A percentile compares a stretch with the other conserved stretches of the same genome.
phyloP scores from a whole-genome alignment of 176 grass and related monocot species.

The Typha latifolia region DNA sequence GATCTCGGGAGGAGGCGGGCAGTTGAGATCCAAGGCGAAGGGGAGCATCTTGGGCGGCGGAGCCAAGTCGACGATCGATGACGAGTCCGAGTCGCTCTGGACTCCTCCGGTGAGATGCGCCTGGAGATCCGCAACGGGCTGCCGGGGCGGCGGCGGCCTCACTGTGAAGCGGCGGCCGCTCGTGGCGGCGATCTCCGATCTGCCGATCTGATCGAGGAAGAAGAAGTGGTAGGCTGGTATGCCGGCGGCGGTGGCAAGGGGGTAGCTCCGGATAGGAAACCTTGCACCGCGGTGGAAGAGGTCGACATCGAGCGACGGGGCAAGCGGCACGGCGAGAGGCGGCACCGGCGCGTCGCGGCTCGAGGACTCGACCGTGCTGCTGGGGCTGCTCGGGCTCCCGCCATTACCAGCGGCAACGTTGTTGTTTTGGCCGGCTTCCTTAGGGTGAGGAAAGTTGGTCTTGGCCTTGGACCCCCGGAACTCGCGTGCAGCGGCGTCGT shows the following conservation, averaged over 20 bases:
- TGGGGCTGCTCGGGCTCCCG: not conserved
- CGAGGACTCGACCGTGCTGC: constrained; percentile 12
- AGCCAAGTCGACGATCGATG: not conserved
- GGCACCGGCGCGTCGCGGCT: not conserved
- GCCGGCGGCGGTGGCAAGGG: not conserved
- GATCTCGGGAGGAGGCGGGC: constrained; percentile 5
- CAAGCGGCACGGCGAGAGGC: not conserved
- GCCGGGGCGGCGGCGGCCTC: not conserved
- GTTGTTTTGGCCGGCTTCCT: no score
- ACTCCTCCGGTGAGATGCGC: not conserved
- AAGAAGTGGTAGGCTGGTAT: not conserved
- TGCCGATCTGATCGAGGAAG: not conserved
- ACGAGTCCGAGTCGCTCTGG: constrained; percentile 14
- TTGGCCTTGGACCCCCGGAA: constrained; percentile 11
- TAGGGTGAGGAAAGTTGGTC: not conserved
- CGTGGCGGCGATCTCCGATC: not conserved
- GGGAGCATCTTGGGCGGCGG: not conserved
- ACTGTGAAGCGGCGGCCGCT: not conserved
- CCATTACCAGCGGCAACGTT: no score
- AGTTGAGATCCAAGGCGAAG: constrained; percentile 13
- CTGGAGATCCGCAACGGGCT: not conserved
- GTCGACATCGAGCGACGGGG: constrained; percentile 4
- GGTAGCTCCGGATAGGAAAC: not conserved
- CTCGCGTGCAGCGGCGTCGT: constrained; percentile 30
- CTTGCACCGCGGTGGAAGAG: not conserved